These are phyloP conservation scores for Starmerella floris DNA, from an alignment of 805 yeast species.

Conservation along the genomic window DNA sequence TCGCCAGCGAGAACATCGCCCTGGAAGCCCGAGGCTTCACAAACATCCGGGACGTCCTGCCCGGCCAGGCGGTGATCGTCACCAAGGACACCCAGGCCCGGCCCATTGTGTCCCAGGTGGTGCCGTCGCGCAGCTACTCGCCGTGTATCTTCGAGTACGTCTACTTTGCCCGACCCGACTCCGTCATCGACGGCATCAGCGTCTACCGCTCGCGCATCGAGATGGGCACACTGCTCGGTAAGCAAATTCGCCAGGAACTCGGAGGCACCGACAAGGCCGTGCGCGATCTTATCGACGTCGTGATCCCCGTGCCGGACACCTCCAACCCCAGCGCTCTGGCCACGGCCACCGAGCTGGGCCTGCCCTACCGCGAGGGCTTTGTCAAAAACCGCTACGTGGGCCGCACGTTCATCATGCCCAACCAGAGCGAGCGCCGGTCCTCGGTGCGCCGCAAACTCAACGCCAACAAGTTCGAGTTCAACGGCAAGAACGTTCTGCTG, in stretches of 20 bases:
- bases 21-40: conserved; percentile 80
- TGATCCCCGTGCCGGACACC: conserved; percentile 96
- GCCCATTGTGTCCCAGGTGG: conserved; percentile 81
- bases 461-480: conserved; percentile 90
- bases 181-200: conserved; percentile 90
- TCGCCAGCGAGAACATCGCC: conserved; percentile 91
- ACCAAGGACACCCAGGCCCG: conserved; percentile 50
- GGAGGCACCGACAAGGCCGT: conserved; percentile 33
- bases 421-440: conserved; percentile 84
- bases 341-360: conserved; percentile 64
- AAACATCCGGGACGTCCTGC: conserved; percentile 66
- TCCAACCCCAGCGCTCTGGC: conserved; percentile 92
- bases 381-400: conserved; percentile 95
- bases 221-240: conserved; percentile 86
- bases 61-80: conserved; percentile 94
- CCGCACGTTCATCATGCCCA: conserved; percentile 96
- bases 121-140: conserved; percentile 60
- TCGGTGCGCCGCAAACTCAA: conserved; percentile 88
- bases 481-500: conserved; percentile 67
- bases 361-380: conserved; percentile 93
- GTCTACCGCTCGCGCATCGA: conserved; percentile 84
- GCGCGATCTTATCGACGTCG: conserved; percentile 66
- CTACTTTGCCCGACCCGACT: conserved; percentile 95
- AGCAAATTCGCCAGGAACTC: conserved; percentile 40
- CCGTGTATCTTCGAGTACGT: conserved; percentile 97